A percentile compares a stretch with the other conserved stretches of the same genome.
Conservation (phyloP, 148 eudicot genomes). For the Fagopyrum esculentum region DNA sequence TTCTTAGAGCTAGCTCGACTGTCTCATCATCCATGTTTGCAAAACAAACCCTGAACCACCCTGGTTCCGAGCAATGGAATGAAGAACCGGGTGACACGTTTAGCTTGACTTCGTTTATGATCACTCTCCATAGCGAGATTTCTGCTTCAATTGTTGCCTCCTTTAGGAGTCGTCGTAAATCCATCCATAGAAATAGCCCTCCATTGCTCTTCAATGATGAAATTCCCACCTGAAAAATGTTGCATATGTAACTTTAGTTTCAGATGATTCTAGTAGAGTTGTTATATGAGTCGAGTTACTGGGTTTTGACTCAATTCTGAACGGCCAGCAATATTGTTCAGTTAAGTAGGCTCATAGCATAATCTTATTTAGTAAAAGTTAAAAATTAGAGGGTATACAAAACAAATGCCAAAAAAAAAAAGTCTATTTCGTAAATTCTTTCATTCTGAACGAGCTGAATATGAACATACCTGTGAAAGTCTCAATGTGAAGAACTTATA, state of each 20-base stretch:
- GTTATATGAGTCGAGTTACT: too few relatives aligned
- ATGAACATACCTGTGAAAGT: constrained; percentile 18
- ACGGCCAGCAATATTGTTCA: too few relatives aligned
- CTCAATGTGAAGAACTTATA: constrained; percentile 42
- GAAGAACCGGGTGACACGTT: constrained; percentile 84
- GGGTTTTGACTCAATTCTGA: too few relatives aligned
- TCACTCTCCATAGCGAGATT: constrained; percentile 47
- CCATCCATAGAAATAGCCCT: constrained; percentile 76
- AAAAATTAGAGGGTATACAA: too few relatives aligned
- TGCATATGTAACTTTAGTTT: not conserved
- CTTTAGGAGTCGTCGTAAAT: constrained; percentile 40
- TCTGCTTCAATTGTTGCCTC: constrained; percentile 40
- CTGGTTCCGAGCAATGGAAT: constrained; percentile 64
- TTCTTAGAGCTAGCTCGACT: constrained; percentile 34
- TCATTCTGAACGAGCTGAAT: too few relatives aligned
- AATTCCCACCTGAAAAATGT: constrained; percentile 31
- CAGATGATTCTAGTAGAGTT: too few relatives aligned
- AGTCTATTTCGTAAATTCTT: too few relatives aligned
- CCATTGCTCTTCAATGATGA: constrained; percentile 53
- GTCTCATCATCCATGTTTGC: constrained; percentile 72
- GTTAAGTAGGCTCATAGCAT: too few relatives aligned
- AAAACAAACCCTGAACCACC: constrained; percentile 84
- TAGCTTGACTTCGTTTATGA: constrained; percentile 57
- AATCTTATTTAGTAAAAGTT: too few relatives aligned
- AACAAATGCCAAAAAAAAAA: too few relatives aligned